A percentile compares a stretch with the other conserved stretches of the same genome.
phyloP scores from a whole-genome alignment of 2,329 filamentous ascomycete species.

The Lasiodiplodia sp. region DNA sequence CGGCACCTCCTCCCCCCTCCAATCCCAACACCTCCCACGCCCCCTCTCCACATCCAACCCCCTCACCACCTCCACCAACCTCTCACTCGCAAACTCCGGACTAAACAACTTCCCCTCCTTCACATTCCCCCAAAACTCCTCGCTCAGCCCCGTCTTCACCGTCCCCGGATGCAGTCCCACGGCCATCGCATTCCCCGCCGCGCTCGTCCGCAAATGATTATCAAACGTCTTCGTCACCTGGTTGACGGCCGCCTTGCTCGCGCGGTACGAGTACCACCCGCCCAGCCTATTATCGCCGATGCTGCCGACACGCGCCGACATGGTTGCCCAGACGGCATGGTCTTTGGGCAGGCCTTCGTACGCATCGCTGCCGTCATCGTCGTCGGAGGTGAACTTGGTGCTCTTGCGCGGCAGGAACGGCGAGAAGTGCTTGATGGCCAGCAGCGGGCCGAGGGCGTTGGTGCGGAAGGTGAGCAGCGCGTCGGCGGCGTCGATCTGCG shows the following conservation, averaged over 20 bases:
- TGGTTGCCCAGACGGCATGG: conserved; percentile 72
- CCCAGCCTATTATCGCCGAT: conserved; percentile 75
- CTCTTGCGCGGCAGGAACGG: conserved; percentile 70
- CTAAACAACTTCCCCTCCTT: conserved; percentile 69
- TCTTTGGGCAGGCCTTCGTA: conserved; percentile 47
- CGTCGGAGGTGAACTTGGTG: conserved; percentile 45
- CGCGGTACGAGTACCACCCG: conserved; percentile 84
- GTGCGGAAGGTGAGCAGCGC: conserved; percentile 75
- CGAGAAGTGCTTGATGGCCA: conserved; percentile 79
- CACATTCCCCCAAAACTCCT: conserved; percentile 73
- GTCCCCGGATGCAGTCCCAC: conserved; percentile 81
- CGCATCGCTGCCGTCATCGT: conserved; percentile 28
- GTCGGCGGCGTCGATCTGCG: conserved; percentile 66
- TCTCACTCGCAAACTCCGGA: conserved; percentile 70
- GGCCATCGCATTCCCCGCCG: conserved; percentile 69
- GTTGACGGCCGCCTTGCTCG: conserved; percentile 77
- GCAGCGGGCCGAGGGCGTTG: conserved; percentile 76
- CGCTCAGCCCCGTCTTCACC: conserved; percentile 76
- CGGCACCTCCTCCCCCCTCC: conserved; percentile 47
- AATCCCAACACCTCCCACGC: conserved; percentile 50
- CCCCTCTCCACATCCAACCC: conserved; percentile 63
- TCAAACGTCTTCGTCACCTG: conserved; percentile 76
- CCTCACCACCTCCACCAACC: conserved; percentile 66
- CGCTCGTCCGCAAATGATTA: conserved; percentile 65
- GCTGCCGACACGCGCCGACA: conserved; percentile 80